A percentile compares a stretch with the other conserved stretches of the same genome.
Evolutionary conservation across 78 protist genomes (phyloP).

Genomic region (Trichosphaerium sp.): DNA sequence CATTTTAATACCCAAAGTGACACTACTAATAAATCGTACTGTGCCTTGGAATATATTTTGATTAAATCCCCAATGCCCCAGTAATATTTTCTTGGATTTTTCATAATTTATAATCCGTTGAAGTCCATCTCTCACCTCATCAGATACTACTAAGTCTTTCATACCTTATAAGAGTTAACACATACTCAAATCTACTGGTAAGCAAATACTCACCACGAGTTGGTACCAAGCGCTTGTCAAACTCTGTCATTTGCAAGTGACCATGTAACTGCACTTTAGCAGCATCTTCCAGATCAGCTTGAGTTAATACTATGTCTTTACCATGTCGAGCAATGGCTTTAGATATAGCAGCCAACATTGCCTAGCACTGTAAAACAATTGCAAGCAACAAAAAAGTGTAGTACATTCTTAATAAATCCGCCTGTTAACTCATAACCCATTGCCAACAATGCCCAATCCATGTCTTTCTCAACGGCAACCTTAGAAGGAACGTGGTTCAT

Average conservation of each 20-base stretch:
- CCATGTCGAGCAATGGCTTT: conserved; percentile 31
- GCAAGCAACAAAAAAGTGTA: too few species aligned
- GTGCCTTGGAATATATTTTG: too few species aligned
- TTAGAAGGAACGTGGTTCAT: conserved; percentile 17
- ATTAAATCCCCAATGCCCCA: conserved; percentile 42
- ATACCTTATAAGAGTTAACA: too few species aligned
- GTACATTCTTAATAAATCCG: conserved; percentile 54
- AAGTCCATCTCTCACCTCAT: not conserved
- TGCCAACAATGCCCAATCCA: conserved; percentile 28
- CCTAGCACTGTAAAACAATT: too few species aligned
- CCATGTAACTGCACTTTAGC: conserved; percentile 34
- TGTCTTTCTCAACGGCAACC: conserved; percentile 3
- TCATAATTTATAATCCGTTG: conserved; percentile 17
- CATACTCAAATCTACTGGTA: too few species aligned
- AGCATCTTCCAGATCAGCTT: conserved; percentile 22
- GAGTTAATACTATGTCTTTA: not conserved
- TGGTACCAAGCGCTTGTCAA: conserved; percentile 23
- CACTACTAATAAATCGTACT: too few species aligned
- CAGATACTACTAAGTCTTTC: conserved; percentile 4
- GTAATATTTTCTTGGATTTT: conserved; percentile 23
- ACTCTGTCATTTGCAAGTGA: not conserved
- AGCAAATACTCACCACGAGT: too few species aligned
- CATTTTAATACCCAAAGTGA: not conserved
- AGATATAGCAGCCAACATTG: conserved; percentile 22
- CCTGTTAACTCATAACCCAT: conserved; percentile 45